These are phyloP conservation scores for Suillus hirtellus DNA, from an alignment of 768 basidiomycete species.

Conservation along the genomic window DNA sequence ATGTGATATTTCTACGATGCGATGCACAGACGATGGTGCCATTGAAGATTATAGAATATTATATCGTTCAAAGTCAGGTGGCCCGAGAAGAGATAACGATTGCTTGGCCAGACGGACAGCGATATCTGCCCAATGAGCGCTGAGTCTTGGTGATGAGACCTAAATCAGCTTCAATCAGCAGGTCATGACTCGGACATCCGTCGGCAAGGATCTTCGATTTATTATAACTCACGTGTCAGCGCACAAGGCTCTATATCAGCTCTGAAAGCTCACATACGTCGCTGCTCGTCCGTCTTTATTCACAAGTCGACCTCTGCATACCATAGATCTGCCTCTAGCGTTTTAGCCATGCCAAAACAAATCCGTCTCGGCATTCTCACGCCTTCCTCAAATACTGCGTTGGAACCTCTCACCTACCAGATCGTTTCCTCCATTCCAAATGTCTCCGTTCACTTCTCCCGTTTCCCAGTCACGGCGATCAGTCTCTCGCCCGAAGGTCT, in stretches of 20 bases:
- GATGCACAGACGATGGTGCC: too few relatives aligned
- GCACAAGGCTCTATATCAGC: background rate
- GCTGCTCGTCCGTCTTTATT: background rate
- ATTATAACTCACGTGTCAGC: background rate
- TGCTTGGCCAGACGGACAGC: background rate
- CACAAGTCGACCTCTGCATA: background rate
- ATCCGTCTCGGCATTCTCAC: constrained; percentile 6
- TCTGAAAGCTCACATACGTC: background rate
- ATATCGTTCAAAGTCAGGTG: constrained; percentile 27
- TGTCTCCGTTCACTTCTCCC: constrained; percentile 5
- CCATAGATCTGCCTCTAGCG: background rate
- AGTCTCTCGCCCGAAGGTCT: constrained; percentile 1
- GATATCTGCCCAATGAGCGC: background rate
- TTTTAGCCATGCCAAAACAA: background rate
- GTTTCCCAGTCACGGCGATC: background rate
- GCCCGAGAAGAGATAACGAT: background rate
- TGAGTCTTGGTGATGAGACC: background rate
- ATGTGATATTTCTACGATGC: too few relatives aligned
- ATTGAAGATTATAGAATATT: too few relatives aligned
- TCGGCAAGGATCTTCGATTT: background rate
- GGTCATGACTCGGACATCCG: background rate
- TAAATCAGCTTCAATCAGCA: constrained; percentile 1
- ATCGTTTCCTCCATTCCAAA: constrained; percentile 1
- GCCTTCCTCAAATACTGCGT: constrained; percentile 1
- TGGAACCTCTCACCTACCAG: constrained; percentile 5